phyloP scores from a whole-genome alignment of 2,329 filamentous ascomycete genomes.

The Scytalidium sp. region DNA sequence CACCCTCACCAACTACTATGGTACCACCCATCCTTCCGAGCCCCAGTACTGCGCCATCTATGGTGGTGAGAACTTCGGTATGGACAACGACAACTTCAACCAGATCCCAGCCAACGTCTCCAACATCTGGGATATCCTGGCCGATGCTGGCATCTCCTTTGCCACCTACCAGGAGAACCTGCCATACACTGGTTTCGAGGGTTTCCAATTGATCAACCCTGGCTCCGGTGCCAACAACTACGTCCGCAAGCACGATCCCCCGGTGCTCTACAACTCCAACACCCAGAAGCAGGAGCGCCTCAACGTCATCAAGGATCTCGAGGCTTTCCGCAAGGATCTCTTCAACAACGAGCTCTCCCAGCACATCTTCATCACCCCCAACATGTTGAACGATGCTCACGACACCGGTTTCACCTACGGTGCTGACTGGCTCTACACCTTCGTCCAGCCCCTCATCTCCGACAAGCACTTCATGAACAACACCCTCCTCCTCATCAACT shows the following conservation, averaged over 20 bases:
- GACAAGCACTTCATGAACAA: slow-evolving; percentile 44
- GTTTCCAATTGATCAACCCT: slow-evolving; percentile 47
- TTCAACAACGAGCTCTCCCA: slow-evolving; percentile 53
- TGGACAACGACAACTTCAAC: slow-evolving; percentile 50
- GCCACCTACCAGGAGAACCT: slow-evolving; percentile 53
- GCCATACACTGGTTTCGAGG: slow-evolving; percentile 46
- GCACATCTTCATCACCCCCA: slow-evolving; percentile 58
- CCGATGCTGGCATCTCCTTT: slow-evolving; percentile 45
- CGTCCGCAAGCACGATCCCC: slow-evolving; percentile 60
- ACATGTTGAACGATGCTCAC: slow-evolving; percentile 64
- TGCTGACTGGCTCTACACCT: slow-evolving; percentile 44
- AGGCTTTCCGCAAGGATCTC: slow-evolving; percentile 55
- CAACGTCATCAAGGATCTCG: slow-evolving; percentile 58
- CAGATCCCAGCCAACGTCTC: slow-evolving; percentile 39
- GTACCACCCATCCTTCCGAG: slow-evolving; percentile 56
- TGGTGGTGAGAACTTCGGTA: slow-evolving; percentile 55
- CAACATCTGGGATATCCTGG: slow-evolving; percentile 47
- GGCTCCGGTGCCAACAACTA: slow-evolving; percentile 56
- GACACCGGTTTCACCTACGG: slow-evolving; percentile 46
- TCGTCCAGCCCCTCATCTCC: slow-evolving; percentile 47
- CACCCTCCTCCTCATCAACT: slow-evolving; percentile 51
- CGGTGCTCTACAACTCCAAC: slow-evolving; percentile 49
- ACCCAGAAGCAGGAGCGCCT: slow-evolving; percentile 46
- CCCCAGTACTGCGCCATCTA: slow-evolving; percentile 61
- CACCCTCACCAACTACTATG: slow-evolving; percentile 49